A percentile compares a stretch with the other conserved stretches of the same genome.
phyloP scores from a whole-genome alignment of 345 rosid genomes.

The Lepidium didymum region DNA sequence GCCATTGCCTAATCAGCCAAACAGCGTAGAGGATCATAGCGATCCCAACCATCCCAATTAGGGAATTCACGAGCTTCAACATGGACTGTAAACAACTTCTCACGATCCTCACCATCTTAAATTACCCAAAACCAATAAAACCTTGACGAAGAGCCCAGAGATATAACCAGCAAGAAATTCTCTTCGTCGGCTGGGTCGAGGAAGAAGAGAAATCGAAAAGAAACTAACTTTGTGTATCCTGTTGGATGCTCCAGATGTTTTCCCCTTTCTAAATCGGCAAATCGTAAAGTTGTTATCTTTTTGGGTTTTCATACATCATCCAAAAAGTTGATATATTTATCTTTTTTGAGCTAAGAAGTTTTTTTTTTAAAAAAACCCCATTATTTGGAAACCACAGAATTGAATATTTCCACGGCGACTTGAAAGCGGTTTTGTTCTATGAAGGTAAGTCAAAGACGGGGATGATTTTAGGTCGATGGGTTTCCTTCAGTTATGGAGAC shows the following conservation, averaged over 20 bases:
- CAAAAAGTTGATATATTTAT: neutral
- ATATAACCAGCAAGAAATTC: neutral
- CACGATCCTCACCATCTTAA: constrained; percentile 30
- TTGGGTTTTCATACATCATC: too few relatives aligned
- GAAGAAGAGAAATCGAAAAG: constrained; percentile 6
- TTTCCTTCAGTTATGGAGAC: neutral
- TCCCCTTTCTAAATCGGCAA: neutral
- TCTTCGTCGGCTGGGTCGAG: neutral
- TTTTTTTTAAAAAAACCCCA: neutral
- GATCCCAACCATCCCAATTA: constrained; percentile 80
- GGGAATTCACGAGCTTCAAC: constrained; percentile 66
- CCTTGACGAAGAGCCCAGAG: neutral
- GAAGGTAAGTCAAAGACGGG: neutral
- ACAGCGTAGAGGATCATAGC: constrained; percentile 60
- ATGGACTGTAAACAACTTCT: constrained; percentile 68
- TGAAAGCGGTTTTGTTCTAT: neutral
- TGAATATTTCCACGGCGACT: neutral
- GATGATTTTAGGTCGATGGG: constrained; percentile 15
- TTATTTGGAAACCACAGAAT: constrained; percentile 1
- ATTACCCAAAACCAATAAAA: neutral
- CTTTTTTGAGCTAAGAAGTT: neutral
- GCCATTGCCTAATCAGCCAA: constrained; percentile 79
- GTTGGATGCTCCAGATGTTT: neutral
- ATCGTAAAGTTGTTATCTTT: neutral
- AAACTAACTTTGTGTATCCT: neutral